phyloP scores from a whole-genome alignment of 2,329 filamentous ascomycete species.

The Cercospora zeae-maydis region DNA sequence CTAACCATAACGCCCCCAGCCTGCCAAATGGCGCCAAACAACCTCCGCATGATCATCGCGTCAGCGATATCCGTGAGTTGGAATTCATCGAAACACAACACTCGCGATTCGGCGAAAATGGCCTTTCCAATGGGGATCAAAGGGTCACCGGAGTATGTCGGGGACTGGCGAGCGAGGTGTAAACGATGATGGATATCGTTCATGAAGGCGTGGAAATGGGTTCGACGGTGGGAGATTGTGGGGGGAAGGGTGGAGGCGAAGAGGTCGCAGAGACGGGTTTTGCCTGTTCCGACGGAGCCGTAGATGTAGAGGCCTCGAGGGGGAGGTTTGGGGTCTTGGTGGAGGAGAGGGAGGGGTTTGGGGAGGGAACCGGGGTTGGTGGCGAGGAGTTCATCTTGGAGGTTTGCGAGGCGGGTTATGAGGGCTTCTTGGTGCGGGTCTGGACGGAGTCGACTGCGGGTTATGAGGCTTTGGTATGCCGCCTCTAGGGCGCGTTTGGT shows the following conservation, averaged over 20 bases:
- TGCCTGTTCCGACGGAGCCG: conserved; percentile 74
- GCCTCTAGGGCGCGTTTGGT: conserved; percentile 22
- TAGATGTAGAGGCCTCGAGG: conserved; percentile 63
- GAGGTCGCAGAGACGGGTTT: conserved; percentile 72
- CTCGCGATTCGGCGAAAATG: conserved; percentile 65
- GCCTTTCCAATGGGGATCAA: conserved; percentile 68
- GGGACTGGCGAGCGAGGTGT: conserved; percentile 27
- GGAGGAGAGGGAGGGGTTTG: neutral
- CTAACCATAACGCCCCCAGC: conserved; percentile 72
- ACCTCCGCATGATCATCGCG: conserved; percentile 69
- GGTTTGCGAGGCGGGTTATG: conserved; percentile 23
- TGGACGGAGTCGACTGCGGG: conserved; percentile 19
- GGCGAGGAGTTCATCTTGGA: conserved; percentile 24
- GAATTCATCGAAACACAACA: conserved; percentile 76
- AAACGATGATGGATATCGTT: conserved; percentile 63
- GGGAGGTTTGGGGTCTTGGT: neutral
- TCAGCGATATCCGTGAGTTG: conserved; percentile 74
- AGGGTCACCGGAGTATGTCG: conserved; percentile 54
- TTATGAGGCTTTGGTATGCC: conserved; percentile 26
- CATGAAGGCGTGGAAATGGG: conserved; percentile 83
- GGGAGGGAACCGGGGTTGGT: conserved; percentile 4
- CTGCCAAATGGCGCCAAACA: conserved; percentile 73
- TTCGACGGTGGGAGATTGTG: conserved; percentile 47
- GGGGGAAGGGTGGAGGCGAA: conserved; percentile 66
- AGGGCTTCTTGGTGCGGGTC: conserved; percentile 25